Conservation (phyloP, 2,329 filamentous ascomycete genomes). For the Colletotrichum liaoningense region DNA sequence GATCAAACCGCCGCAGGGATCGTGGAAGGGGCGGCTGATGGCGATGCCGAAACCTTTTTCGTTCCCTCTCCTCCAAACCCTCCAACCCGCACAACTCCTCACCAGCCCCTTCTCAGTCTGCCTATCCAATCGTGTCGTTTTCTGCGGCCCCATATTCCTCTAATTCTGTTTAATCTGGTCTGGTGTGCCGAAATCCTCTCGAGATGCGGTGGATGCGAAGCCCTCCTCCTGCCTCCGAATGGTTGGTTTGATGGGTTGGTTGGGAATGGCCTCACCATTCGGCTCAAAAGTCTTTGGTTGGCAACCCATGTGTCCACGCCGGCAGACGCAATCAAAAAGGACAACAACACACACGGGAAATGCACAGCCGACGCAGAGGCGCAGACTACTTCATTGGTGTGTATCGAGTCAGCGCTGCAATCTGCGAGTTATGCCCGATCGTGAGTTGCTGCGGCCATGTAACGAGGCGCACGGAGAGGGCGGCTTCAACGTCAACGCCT, state of each 20-base stretch:
- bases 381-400: neutral
- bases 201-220: constrained; percentile 19
- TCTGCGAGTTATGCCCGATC: constrained; percentile 1
- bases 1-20: constrained; percentile 37
- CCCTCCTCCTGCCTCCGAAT: neutral
- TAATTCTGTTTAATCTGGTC: constrained; percentile 5
- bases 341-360: neutral
- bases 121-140: neutral
- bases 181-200: constrained; percentile 7
- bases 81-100: neutral
- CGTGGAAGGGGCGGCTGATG: constrained; percentile 32
- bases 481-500: neutral
- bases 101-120: neutral
- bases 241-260: neutral
- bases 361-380: neutral
- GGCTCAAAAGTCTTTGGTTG: neutral
- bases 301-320: neutral
- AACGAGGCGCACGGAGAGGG: constrained; percentile 1
- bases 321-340: neutral
- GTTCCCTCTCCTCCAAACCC: neutral
- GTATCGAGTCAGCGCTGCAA: constrained; percentile 24
- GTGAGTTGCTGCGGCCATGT: neutral
- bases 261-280: constrained; percentile 26
- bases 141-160: constrained; percentile 15
- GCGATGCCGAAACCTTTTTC: constrained; percentile 35